phyloP scores from a whole-genome alignment of 148 eudicot species.

The Euryodendron excelsum region DNA sequence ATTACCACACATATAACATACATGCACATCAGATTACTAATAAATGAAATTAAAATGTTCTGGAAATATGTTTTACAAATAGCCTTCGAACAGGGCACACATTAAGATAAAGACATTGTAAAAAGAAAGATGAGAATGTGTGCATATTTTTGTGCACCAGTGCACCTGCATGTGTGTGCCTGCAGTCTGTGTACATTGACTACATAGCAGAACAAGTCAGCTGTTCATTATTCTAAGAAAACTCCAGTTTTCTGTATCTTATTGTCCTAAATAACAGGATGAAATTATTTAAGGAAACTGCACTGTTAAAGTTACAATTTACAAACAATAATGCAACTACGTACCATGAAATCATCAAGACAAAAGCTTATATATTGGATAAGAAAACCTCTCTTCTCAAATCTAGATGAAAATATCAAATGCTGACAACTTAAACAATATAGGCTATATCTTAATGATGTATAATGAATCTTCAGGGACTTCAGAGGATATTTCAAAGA shows the following conservation, averaged over 20 bases:
- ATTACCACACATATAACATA: background rate
- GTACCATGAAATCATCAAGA: background rate
- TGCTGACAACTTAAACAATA: too few species aligned
- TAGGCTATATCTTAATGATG: too few species aligned
- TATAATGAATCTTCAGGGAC: too few species aligned
- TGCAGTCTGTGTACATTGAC: background rate
- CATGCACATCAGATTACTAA: background rate
- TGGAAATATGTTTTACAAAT: background rate
- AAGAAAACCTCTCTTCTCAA: background rate
- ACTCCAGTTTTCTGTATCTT: background rate
- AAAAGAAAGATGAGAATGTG: constrained; percentile 25
- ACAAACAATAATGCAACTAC: background rate
- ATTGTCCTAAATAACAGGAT: background rate
- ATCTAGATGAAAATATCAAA: background rate
- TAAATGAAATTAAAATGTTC: background rate
- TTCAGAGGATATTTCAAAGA: too few species aligned
- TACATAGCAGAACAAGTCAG: too few species aligned
- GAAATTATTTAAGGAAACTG: background rate
- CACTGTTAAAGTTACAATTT: background rate
- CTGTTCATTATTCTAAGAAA: background rate
- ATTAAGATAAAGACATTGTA: background rate
- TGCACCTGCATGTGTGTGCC: too few species aligned
- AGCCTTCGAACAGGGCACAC: background rate
- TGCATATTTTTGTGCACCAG: background rate
- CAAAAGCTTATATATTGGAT: background rate